phyloP scores from a whole-genome alignment of 805 yeast genomes.

The Spencermartinsiella europaea region DNA sequence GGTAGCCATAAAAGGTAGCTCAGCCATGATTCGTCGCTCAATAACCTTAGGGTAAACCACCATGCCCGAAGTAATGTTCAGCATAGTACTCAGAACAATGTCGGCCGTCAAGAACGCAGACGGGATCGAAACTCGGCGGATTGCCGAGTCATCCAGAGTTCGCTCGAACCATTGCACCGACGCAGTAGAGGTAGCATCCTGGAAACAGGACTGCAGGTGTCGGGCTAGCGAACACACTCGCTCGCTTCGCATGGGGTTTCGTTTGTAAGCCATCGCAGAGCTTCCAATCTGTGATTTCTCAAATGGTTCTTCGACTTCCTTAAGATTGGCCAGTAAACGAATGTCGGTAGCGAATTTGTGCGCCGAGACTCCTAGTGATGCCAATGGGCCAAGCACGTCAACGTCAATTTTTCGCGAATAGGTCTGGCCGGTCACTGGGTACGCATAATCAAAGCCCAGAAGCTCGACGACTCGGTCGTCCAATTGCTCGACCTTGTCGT shows the following conservation, averaged over 20 bases:
- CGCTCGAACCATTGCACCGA: slow-evolving; percentile 99
- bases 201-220: slow-evolving; percentile 86
- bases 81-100: slow-evolving; percentile 79
- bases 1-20: slow-evolving; percentile 98
- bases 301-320: slow-evolving; percentile 97
- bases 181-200: slow-evolving; percentile 93
- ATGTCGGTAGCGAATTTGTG: slow-evolving; percentile 98
- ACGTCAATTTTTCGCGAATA: slow-evolving; percentile 97
- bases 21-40: slow-evolving; percentile 90
- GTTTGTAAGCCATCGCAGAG: slow-evolving; percentile 97
- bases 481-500: slow-evolving; percentile 88
- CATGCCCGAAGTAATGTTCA: slow-evolving; percentile 89
- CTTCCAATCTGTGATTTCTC: slow-evolving; percentile 99
- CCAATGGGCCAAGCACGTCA: slow-evolving; percentile 86
- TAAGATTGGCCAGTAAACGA: slow-evolving; percentile 90
- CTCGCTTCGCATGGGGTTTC: slow-evolving; percentile 99
- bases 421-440: slow-evolving; percentile 99
- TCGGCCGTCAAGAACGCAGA: slow-evolving; percentile 96
- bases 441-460: slow-evolving; percentile 88
- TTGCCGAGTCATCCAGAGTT: slow-evolving; percentile 96
- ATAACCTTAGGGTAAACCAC: slow-evolving; percentile 99
- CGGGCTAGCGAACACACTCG: slow-evolving; percentile 98
- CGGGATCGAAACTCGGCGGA: slow-evolving; percentile 93
- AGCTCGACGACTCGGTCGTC: slow-evolving; percentile 91
- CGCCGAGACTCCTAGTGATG: slow-evolving; percentile 92